phyloP scores from a whole-genome alignment of 2,329 filamentous ascomycete species.

The Fonsecaea multimorphosa region DNA sequence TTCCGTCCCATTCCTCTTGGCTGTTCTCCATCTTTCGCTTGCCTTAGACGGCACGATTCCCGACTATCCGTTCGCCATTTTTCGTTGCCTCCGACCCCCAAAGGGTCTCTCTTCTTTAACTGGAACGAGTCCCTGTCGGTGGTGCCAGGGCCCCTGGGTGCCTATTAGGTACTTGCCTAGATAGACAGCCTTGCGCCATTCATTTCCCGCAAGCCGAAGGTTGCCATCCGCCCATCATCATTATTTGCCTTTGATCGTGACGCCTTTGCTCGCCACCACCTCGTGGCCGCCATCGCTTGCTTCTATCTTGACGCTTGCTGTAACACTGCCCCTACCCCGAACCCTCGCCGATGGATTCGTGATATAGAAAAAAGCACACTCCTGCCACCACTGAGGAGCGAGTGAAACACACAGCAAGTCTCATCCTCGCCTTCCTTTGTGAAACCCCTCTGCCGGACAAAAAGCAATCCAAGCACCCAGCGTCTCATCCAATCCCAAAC shows the following conservation, averaged over 20 bases:
- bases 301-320: not conserved
- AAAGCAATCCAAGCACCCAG: conserved; percentile 15
- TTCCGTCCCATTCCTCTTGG: conserved; percentile 17
- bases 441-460: conserved; percentile 14
- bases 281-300: conserved; percentile 3
- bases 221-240: not conserved
- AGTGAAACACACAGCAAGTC: conserved; percentile 14
- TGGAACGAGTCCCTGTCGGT: not conserved
- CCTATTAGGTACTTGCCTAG: not conserved
- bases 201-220: not conserved
- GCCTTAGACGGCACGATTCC: not conserved
- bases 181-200: conserved; percentile 17
- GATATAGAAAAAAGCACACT: not conserved
- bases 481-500: conserved; percentile 27
- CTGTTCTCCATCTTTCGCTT: conserved; percentile 11
- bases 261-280: conserved; percentile 1
- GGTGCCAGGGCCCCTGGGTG: not conserved
- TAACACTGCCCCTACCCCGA: not conserved
- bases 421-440: not conserved
- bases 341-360: not conserved
- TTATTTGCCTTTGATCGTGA: not conserved
- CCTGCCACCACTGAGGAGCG: not conserved
- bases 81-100: not conserved
- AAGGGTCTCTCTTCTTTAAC: not conserved
- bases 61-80: conserved; percentile 13